Evolutionary conservation across 2,329 filamentous ascomycete species (phyloP).

Genomic region (Calonectria montana): DNA sequence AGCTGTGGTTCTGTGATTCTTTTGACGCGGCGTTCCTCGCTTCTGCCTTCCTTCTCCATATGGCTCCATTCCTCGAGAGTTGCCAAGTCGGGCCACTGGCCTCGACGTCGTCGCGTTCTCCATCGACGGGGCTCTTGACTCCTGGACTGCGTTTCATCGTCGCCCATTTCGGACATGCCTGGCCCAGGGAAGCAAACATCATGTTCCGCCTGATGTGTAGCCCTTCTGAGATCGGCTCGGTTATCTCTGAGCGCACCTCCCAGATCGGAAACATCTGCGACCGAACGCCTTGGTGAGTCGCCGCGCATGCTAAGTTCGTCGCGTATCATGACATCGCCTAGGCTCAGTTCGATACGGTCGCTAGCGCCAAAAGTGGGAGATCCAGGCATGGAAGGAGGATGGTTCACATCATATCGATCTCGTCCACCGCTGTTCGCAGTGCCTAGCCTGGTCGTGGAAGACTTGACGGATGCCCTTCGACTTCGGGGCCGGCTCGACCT

Average conservation of each 20-base stretch:
- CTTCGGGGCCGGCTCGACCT: constrained; percentile 50
- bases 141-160: constrained; percentile 74
- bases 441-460: constrained; percentile 59
- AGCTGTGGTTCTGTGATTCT: constrained; percentile 94
- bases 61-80: constrained; percentile 90
- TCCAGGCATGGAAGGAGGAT: constrained; percentile 75
- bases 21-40: constrained; percentile 85
- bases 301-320: constrained; percentile 66
- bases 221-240: constrained; percentile 54
- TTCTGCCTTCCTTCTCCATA: constrained; percentile 86
- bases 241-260: constrained; percentile 41
- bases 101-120: constrained; percentile 67
- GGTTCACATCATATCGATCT: constrained; percentile 73
- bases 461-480: constrained; percentile 62
- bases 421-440: constrained; percentile 46
- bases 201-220: constrained; percentile 76
- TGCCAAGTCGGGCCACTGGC: constrained; percentile 87
- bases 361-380: constrained; percentile 65
- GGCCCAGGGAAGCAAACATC: constrained; percentile 93
- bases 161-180: constrained; percentile 79
- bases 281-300: constrained; percentile 44
- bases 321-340: constrained; percentile 77
- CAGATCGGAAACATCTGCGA: constrained; percentile 44
- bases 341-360: constrained; percentile 65
- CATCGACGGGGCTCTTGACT: constrained; percentile 50